These are phyloP conservation scores for Achaetomiella virescens DNA, from an alignment of 495 filamentous ascomycete species.

Conservation along the genomic window DNA sequence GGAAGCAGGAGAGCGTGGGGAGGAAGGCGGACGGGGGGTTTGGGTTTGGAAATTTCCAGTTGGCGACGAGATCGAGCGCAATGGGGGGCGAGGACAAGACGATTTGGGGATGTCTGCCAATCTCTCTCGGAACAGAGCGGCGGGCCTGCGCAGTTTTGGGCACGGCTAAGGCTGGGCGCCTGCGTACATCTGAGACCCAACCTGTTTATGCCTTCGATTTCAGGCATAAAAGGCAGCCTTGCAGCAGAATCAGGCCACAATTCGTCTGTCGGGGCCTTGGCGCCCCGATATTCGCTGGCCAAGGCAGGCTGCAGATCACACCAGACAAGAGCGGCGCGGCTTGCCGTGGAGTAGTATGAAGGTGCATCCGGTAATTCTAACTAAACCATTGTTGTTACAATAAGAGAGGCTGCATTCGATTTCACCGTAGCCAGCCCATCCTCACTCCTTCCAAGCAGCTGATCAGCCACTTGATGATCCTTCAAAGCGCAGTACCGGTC, in stretches of 20 bases:
- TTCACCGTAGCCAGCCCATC: no score
- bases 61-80: slow-evolving; percentile 20
- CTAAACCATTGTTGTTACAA: no score
- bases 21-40: slow-evolving; percentile 26
- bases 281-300: slow-evolving; percentile 20
- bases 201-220: slow-evolving; percentile 15
- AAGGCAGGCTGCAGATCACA: no score
- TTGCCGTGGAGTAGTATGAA: no score
- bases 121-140: slow-evolving; percentile 16
- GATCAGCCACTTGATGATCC: no score
- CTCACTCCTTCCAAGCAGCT: no score
- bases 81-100: slow-evolving; percentile 29
- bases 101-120: slow-evolving; percentile 31
- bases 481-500: no score
- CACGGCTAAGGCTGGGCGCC: slow-evolving; percentile 14
- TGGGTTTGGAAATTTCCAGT: slow-evolving; percentile 31
- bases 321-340: no score
- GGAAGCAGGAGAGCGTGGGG: slow-evolving; percentile 22
- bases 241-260: slow-evolving; percentile 25
- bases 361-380: no score
- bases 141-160: slow-evolving; percentile 26
- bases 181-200: slow-evolving; percentile 32
- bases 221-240: slow-evolving; percentile 25
- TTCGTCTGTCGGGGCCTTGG: slow-evolving; percentile 24
- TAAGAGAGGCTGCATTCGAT: no score